Base-by-base conservation (phyloP, 2,329 filamentous ascomycete genomes). In the Fusarium odoratissimum region DNA sequence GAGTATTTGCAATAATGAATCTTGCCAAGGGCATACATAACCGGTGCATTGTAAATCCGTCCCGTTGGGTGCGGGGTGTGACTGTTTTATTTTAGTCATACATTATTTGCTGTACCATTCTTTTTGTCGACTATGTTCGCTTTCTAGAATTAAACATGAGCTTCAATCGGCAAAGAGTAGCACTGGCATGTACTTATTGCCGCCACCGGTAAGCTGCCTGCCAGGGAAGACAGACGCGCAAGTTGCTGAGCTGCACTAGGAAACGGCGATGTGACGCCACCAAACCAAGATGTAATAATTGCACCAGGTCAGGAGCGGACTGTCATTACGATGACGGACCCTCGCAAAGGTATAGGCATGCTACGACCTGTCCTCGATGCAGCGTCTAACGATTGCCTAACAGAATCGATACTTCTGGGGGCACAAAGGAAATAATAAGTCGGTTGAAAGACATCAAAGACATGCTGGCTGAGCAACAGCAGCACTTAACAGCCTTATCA, bases 341-440 rank as follows among this genome's bases (percentile, higher is more conserved):
- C 33, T 51, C 48, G 12, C 48, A 51, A 17, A 51, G 48, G 48
- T 51, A 37, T 17, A 8, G 12, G 16, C 21, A 12, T 35, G 4
- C n/a, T 17, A 9, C 12, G 4, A n/a, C 3, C 16, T 35, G 6
- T n/a, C 8, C 5, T n/a, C 0, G 3, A 35, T 3, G 10, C 3
- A 10, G 8, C 11, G 4, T 25, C n/a, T 51, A 35, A 49, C 21
- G 6, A 6, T 14, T 11, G 5, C 37, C 9, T 4, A 9, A 25
- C 11, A 51, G 48, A 21, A 51, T 51, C 23, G 48, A 51, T 25
- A 37, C 48, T 23, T 51, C 48, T 25, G 48, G 48, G 1, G 48
- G 48, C 16, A 51, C 48, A 25, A 51, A 51, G 12, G 48, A 51
- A 10, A 51, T 51, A 51, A 51, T 51, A 35, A 35, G 31, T 37